Conservation (phyloP, 306 rosid genomes). For the Betula pendula region DNA sequence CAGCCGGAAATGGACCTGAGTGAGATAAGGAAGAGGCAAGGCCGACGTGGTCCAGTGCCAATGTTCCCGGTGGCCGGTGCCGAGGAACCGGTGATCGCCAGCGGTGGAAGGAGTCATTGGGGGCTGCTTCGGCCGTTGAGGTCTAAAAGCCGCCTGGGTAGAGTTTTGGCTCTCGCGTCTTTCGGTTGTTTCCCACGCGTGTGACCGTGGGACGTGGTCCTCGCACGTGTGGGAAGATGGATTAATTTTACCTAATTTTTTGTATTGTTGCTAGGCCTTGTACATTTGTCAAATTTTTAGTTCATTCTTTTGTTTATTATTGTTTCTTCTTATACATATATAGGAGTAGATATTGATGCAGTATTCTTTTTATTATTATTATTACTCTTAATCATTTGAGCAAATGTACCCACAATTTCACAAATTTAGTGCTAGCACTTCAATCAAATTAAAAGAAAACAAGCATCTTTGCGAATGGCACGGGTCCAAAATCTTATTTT, state of each 20-base stretch:
- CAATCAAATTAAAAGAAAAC: too few species aligned
- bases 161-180: constrained; percentile 28
- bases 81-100: constrained; percentile 9
- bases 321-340: neutral
- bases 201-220: neutral
- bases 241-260: neutral
- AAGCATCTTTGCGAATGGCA: too few species aligned
- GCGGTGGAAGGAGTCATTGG: constrained; percentile 25
- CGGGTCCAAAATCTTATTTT: too few species aligned
- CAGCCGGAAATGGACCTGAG: constrained; percentile 44
- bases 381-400: neutral
- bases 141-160: constrained; percentile 27
- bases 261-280: neutral
- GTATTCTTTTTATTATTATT: neutral
- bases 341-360: too few species aligned
- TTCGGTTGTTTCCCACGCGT: constrained; percentile 35
- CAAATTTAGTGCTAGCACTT: neutral
- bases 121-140: constrained; percentile 27
- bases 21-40: constrained; percentile 45
- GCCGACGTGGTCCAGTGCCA: constrained; percentile 23
- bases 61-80: constrained; percentile 30
- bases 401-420: neutral
- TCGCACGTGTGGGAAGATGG: neutral
- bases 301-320: neutral
- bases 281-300: neutral